Percentiles rank a stretch among this genome's conserved stretches.
Evolutionary conservation across 2,329 filamentous ascomycete species (phyloP).

Genomic region (Blumeriella jaapii): DNA sequence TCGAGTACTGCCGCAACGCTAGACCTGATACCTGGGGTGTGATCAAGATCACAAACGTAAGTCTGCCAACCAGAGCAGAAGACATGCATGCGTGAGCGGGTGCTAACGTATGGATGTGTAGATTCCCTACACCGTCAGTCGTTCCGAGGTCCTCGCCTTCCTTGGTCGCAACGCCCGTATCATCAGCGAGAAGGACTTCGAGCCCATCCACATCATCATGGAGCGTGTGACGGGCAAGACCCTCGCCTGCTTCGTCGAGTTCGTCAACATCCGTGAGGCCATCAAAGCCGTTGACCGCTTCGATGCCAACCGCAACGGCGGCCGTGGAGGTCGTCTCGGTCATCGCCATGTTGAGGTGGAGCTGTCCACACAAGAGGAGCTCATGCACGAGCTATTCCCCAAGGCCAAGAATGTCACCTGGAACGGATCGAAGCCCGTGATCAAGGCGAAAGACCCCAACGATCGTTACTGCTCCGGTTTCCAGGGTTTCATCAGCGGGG

Average conservation of each 20-base stretch:
- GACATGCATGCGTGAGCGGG: no score
- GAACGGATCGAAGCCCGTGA: slow-evolving; percentile 35
- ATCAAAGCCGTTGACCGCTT: slow-evolving; percentile 40
- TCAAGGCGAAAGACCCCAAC: slow-evolving; percentile 29
- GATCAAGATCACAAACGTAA: slow-evolving; percentile 29
- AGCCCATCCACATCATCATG: slow-evolving; percentile 53
- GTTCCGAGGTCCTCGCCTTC: slow-evolving; percentile 45
- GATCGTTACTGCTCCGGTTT: slow-evolving; percentile 38
- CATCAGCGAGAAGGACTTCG: slow-evolving; percentile 38
- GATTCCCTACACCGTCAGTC: slow-evolving; percentile 45
- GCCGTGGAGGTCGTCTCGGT: slow-evolving; percentile 39
- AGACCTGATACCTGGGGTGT: slow-evolving; percentile 24
- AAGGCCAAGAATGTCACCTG: slow-evolving; percentile 44
- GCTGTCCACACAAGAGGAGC: slow-evolving; percentile 40
- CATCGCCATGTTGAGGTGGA: slow-evolving; percentile 45
- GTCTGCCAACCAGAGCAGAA: slow-evolving; percentile 7
- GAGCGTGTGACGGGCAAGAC: slow-evolving; percentile 51
- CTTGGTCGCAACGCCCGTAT: slow-evolving; percentile 46
- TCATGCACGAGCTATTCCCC: slow-evolving; percentile 54
- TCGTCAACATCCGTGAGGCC: slow-evolving; percentile 40
- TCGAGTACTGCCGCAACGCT: slow-evolving; percentile 26
- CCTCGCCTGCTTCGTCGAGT: slow-evolving; percentile 49
- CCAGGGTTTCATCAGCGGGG: slow-evolving; percentile 47
- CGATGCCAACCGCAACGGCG: slow-evolving; percentile 28
- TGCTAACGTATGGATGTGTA: slow-evolving; percentile 24